phyloP scores from a whole-genome alignment of 1,284 basidiomycete species.

The Cutaneotrichosporon sp. region DNA sequence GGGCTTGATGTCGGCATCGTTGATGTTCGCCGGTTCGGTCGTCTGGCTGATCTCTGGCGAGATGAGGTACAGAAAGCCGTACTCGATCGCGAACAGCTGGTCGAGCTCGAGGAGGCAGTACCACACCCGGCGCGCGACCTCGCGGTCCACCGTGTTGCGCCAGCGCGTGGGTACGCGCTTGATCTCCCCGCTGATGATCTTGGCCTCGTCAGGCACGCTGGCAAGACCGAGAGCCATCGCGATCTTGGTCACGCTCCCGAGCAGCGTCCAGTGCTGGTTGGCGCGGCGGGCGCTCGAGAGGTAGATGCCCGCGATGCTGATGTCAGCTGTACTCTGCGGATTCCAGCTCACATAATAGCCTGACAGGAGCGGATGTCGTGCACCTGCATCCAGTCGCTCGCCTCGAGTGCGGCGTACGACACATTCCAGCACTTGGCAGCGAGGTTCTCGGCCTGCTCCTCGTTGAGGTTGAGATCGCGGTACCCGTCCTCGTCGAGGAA shows the following conservation, averaged over 20 bases:
- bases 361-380: constrained; percentile 31
- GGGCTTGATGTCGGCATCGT: constrained; percentile 26
- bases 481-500: constrained; percentile 30
- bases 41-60: constrained; percentile 31
- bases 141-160: constrained; percentile 29
- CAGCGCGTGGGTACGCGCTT: constrained; percentile 23
- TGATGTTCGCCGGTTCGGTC: constrained; percentile 33
- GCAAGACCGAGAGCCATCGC: constrained; percentile 26
- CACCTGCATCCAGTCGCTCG: constrained; percentile 35
- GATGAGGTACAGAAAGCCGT: constrained; percentile 32
- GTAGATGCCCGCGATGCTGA: constrained; percentile 29
- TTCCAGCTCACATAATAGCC: constrained; percentile 27
- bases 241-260: constrained; percentile 31
- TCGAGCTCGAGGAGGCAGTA: constrained; percentile 33
- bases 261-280: constrained; percentile 33
- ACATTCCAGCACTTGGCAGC: constrained; percentile 34
- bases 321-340: constrained; percentile 3
- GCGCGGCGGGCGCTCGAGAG: constrained; percentile 26
- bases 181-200: constrained; percentile 17
- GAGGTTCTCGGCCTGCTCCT: constrained; percentile 34
- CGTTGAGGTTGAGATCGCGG: constrained; percentile 33
- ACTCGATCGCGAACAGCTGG: constrained; percentile 33
- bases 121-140: constrained; percentile 33
- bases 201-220: constrained; percentile 20
- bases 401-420: constrained; percentile 29